Evolutionary conservation across 2,329 filamentous ascomycete genomes (phyloP).

Genomic region (Thelonectria olida): DNA sequence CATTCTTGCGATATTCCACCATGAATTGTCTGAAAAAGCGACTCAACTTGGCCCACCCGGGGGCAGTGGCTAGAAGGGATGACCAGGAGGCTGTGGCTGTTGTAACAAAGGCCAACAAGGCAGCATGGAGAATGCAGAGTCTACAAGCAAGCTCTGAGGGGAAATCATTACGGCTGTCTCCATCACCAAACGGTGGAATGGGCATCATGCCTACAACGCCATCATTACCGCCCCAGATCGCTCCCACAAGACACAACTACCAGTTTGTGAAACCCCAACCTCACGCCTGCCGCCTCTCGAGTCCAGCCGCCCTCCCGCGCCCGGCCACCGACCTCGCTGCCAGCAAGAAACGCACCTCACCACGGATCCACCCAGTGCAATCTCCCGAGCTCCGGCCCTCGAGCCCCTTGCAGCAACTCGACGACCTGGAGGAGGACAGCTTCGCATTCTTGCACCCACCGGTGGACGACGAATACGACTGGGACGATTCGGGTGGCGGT

Average conservation of each 20-base stretch:
- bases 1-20: slow-evolving; percentile 71
- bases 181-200: slow-evolving; percentile 12
- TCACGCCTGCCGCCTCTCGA: slow-evolving; percentile 39
- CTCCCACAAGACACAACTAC: slow-evolving; percentile 15
- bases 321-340: slow-evolving; percentile 39
- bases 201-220: slow-evolving; percentile 17
- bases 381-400: slow-evolving; percentile 47
- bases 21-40: slow-evolving; percentile 67
- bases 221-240: slow-evolving; percentile 11
- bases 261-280: slow-evolving; percentile 32
- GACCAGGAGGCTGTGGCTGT: slow-evolving; percentile 35
- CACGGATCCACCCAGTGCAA: slow-evolving; percentile 43
- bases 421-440: slow-evolving; percentile 55
- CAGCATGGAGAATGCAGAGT: slow-evolving; percentile 32
- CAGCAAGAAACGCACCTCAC: slow-evolving; percentile 40
- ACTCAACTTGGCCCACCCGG: slow-evolving; percentile 44
- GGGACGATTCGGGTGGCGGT: slow-evolving; percentile 53
- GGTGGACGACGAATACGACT: slow-evolving; percentile 45
- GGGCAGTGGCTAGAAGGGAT: slow-evolving; percentile 44
- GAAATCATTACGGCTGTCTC: slow-evolving; percentile 27
- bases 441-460: slow-evolving; percentile 59
- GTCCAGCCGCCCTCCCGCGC: slow-evolving; percentile 41
- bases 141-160: slow-evolving; percentile 32
- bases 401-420: slow-evolving; percentile 29
- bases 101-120: slow-evolving; percentile 31